Evolutionary conservation across 2,329 filamentous ascomycete species (phyloP), one percentile per base, ranked within the genome.

Genomic region (Immersiporthe knoxdaviesiana): DNA sequence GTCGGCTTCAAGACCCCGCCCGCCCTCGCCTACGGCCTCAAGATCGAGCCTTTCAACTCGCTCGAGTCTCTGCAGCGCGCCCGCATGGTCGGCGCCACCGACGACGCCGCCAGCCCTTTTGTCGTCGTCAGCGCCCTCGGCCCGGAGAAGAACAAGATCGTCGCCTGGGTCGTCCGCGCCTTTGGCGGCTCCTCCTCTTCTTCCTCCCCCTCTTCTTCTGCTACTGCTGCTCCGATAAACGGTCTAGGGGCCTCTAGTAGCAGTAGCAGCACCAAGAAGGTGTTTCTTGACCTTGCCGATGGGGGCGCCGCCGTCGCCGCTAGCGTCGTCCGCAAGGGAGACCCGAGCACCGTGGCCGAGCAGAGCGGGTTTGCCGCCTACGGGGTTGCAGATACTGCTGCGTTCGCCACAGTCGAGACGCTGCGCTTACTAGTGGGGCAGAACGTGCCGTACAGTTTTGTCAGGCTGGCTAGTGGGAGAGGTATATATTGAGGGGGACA

Each of bases 391-490:
- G 92, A 97, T 78, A 91, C 94, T 41, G 91, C 90, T 68, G 92
- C 92, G 0, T 96, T 94, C 81, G 94, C 92, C 30, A 94, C 92
- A 2, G 92, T 95, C 6, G 92, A 96, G 80, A 95, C 90, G 63
- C 80, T 96, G 67, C 84, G 92, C 73, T 79, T 94, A 70, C 84
- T 97, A 32, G 91, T 95, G 14, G 93, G 93, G 12, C 92, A 96
- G 81, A 96, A 96, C 77, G 92, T 96, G 68, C 92, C 91, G 7
- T 95, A 93, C 79, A 94, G 92, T 79, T 97, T 97, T 81, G 93
- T 96, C 56, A 85, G 92, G 63, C 82, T 96, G 76, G 92, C 92
- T 1, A 84, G 84, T 63, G 85, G 85, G 2, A 79, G 84, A 30
- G 81, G 80, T 37, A 78, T 85, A 70, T 86, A 83, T 72, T 87